These are phyloP conservation scores for Sarocladium oryzae DNA, from an alignment of 2,329 filamentous ascomycete genomes.

Conservation along the genomic window DNA sequence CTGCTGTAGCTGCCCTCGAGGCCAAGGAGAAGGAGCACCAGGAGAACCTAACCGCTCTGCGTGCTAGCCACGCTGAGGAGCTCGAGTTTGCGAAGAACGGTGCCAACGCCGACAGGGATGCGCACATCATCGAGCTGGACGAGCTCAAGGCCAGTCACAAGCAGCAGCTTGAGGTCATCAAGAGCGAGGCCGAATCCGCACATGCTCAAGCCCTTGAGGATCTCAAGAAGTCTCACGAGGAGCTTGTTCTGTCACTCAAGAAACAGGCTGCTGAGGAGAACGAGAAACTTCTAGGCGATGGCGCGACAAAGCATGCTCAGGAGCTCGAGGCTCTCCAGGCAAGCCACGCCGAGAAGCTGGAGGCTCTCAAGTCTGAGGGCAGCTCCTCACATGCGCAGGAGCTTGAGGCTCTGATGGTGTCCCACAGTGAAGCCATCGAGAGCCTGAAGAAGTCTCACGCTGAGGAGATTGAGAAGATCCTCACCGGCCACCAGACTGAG, in stretches of 20 bases:
- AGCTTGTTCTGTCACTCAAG: constrained; percentile 35
- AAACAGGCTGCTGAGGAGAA: constrained; percentile 32
- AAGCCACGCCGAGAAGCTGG: constrained; percentile 24
- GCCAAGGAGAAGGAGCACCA: constrained; percentile 47
- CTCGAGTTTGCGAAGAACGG: constrained; percentile 49
- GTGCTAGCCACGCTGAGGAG: constrained; percentile 51
- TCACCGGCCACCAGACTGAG: constrained; percentile 23
- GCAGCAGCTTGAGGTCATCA: constrained; percentile 38
- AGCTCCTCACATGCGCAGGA: constrained; percentile 25
- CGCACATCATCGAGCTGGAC: constrained; percentile 44
- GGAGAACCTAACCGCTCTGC: constrained; percentile 47
- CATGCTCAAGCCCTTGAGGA: constrained; percentile 34
- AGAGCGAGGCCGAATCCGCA: constrained; percentile 33
- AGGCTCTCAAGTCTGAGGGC: constrained; percentile 19
- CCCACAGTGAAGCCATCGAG: constrained; percentile 33
- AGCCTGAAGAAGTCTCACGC: constrained; percentile 27
- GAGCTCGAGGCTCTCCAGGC: constrained; percentile 17
- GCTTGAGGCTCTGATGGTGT: constrained; percentile 33
- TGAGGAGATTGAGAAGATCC: constrained; percentile 12
- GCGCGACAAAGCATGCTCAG: constrained; percentile 1
- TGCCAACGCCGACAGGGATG: constrained; percentile 41
- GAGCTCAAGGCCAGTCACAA: constrained; percentile 49
- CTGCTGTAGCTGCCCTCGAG: constrained; percentile 40
- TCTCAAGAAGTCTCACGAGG: constrained; percentile 38
- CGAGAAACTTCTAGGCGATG: constrained; percentile 20